These are phyloP conservation scores for Ophiostoma australiae DNA, from an alignment of 2,329 filamentous ascomycete species.

Conservation along the genomic window DNA sequence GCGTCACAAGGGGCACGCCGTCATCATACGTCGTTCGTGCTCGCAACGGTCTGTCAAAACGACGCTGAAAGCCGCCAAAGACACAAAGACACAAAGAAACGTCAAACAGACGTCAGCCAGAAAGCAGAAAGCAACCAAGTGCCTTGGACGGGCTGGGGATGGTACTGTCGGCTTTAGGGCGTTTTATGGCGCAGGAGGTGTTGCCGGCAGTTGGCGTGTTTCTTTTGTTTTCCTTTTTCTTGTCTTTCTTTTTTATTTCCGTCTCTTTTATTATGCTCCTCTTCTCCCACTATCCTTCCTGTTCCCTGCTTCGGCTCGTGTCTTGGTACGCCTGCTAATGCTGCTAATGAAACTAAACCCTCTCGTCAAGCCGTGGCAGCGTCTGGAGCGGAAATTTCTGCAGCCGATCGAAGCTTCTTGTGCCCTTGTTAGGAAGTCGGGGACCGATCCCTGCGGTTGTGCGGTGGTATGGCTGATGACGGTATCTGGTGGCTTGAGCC, in stretches of 20 bases:
- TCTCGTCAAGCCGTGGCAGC: not conserved
- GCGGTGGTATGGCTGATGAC: too few relatives aligned
- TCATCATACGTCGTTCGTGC: not conserved
- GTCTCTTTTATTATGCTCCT: not conserved
- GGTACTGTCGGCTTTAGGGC: not conserved
- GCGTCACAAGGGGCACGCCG: not conserved
- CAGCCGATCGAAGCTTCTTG: slow-evolving; percentile 15
- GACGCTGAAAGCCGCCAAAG: not conserved
- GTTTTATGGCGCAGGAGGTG: not conserved
- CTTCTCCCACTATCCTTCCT: too few relatives aligned
- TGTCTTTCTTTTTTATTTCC: not conserved
- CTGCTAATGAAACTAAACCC: not conserved
- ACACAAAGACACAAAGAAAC: not conserved
- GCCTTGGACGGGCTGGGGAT: not conserved
- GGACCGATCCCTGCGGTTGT: not conserved
- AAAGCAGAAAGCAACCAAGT: not conserved
- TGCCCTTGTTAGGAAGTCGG: not conserved
- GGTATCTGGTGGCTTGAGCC: too few relatives aligned
- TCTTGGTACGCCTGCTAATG: too few relatives aligned
- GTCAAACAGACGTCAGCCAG: not conserved
- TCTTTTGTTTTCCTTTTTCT: not conserved
- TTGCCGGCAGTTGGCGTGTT: not conserved
- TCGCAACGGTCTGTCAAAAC: not conserved
- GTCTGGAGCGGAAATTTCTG: slow-evolving; percentile 16
- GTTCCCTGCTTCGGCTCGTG: not conserved